Percentiles rank a stretch among this genome's conserved stretches.
These are phyloP conservation scores for Arthrinium phaeospermum DNA, from an alignment of 2,329 filamentous ascomycete species.

Conservation along the genomic window DNA sequence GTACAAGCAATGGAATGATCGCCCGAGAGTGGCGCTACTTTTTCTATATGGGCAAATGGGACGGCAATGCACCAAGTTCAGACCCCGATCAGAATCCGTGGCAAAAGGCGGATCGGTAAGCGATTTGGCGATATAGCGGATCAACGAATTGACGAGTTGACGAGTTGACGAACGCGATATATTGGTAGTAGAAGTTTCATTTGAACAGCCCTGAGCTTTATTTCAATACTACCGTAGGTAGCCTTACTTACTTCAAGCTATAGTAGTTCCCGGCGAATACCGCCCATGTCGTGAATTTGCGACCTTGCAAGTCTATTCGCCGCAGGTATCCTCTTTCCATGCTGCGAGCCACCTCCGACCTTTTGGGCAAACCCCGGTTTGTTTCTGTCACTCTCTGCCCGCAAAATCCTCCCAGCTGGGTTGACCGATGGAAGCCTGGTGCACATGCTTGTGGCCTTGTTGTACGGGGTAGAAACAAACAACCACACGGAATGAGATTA, in stretches of 20 bases:
- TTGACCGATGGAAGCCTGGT: background rate
- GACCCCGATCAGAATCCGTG: constrained; percentile 17
- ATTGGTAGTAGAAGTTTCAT: background rate
- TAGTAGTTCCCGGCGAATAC: background rate
- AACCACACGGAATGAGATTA: constrained; percentile 7
- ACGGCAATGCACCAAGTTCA: constrained; percentile 5
- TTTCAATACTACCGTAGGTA: no score
- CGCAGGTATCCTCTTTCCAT: background rate
- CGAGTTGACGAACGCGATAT: background rate
- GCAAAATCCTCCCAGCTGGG: background rate
- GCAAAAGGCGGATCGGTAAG: background rate
- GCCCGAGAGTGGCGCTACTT: constrained; percentile 3
- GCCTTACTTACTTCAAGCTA: background rate
- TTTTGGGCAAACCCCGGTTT: background rate
- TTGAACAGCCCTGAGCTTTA: background rate
- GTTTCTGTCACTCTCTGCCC: background rate
- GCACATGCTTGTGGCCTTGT: background rate
- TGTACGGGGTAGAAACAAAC: background rate
- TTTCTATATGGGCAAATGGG: background rate
- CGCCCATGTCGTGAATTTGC: background rate
- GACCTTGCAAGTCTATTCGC: no score
- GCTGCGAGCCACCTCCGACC: background rate
- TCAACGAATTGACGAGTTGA: background rate
- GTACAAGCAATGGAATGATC: constrained; percentile 12
- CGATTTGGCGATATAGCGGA: background rate